Evolutionary conservation across 2,329 filamentous ascomycete genomes (phyloP), one percentile per base, ranked within the genome.

Genomic region (Cordyceps fumosorosea): DNA sequence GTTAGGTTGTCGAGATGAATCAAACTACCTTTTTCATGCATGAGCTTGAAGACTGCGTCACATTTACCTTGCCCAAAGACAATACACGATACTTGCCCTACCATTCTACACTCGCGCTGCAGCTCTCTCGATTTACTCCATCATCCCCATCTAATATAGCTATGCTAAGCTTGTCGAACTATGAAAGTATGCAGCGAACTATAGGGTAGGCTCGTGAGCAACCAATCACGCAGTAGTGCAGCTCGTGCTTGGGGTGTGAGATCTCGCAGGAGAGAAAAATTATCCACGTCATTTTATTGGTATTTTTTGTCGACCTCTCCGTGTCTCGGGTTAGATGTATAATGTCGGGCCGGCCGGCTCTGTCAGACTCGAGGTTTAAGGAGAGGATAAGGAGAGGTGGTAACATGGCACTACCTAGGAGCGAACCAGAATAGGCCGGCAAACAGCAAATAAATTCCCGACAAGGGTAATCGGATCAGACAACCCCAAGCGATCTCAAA

Each of bases 1-100:
- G 42, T 42, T 51, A 26, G 51, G 58, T 60, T 60, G 58, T 60
- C 42, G 47, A 60, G 58, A 53, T 52, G 57, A 60, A 53, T 58
- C 48, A 60, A 59, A 60, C 26, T 45, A 40, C 40, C 45, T 48
- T 50, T 18, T 29, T 32, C 29, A 37, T 56, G 47, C 12, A 12
- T 37, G 5, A 24, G 12, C 44, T 11, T 11, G 18, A 20, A 32
- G n/a, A 24, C 2, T 12, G 22, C 2, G 45, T 16, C 7, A 14
- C 3, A 5, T 12, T 44, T 29, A 20, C 22, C 22, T 29, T 29
- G 37, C 4, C 37, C 22, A 29, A 29, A 5, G 2, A 10, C 1
- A n/a, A 5, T 11, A n/a, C 4, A 16, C 10, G 16, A 8, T 51
- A 8, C 16, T 51, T 26, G 6, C 14, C n/a, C 18, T 20, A 22